Percentiles rank a stretch among this genome's conserved stretches.
phyloP scores from a whole-genome alignment of 2,329 filamentous ascomycete genomes.

The Arthrobotrys iridis region DNA sequence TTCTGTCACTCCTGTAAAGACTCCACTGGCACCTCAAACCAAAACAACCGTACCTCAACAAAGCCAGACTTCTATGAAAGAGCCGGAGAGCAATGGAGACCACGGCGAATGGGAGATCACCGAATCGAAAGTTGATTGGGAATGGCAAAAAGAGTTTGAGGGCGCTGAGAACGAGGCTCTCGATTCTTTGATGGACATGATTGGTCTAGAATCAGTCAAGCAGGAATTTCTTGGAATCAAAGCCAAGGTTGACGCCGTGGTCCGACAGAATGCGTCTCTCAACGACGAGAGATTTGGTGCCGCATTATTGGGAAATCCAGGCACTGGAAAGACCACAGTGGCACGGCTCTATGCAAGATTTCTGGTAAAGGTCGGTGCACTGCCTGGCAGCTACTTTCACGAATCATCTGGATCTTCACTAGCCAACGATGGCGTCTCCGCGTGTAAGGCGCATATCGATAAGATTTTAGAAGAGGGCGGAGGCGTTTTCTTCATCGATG shows the following conservation, averaged over 20 bases:
- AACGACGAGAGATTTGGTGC: constrained; percentile 71
- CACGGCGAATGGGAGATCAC: constrained; percentile 33
- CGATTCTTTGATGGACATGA: constrained; percentile 74
- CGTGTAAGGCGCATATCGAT: constrained; percentile 70
- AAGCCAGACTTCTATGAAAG: constrained; percentile 41
- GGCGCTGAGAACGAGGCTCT: constrained; percentile 67
- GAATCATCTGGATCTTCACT: constrained; percentile 76
- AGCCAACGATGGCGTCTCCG: constrained; percentile 70
- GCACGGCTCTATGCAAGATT: constrained; percentile 76
- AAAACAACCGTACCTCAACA: constrained; percentile 11
- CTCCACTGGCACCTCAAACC: constrained; percentile 20
- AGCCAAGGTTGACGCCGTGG: constrained; percentile 69
- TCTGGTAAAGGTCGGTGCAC: constrained; percentile 69
- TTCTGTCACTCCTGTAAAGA: constrained; percentile 24
- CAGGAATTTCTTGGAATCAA: constrained; percentile 72
- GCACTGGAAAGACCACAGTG: constrained; percentile 81
- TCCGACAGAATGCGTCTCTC: constrained; percentile 69
- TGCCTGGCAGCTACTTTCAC: constrained; percentile 70
- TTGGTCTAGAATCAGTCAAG: constrained; percentile 77
- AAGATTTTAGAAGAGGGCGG: constrained; percentile 69
- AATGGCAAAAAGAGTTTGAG: constrained; percentile 69
- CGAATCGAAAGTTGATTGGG: constrained; percentile 69
- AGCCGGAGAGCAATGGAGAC: constrained; percentile 26
- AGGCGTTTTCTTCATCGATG: constrained; percentile 79
- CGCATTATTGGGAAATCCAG: constrained; percentile 76